Evolutionary conservation across 176 grass and related monocot genomes (phyloP).

Genomic region (Carex pumila): DNA sequence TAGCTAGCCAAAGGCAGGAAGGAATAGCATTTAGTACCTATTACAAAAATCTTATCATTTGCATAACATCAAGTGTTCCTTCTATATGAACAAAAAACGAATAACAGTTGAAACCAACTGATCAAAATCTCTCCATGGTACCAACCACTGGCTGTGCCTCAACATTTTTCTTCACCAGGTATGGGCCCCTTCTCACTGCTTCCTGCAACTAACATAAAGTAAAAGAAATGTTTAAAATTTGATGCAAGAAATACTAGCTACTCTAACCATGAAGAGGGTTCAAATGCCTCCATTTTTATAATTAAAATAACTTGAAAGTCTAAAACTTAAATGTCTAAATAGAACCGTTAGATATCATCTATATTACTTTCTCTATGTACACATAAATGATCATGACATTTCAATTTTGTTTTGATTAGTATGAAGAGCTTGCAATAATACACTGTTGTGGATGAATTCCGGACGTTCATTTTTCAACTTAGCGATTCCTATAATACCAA

Average conservation of each 20-base stretch:
- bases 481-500: too few species aligned
- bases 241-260: not conserved
- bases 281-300: too few species aligned
- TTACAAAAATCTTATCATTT: not conserved
- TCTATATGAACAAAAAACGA: not conserved
- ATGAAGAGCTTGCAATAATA: too few species aligned
- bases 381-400: too few species aligned
- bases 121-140: slow-evolving; percentile 67
- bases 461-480: too few species aligned
- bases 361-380: too few species aligned
- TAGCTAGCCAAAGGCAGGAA: not conserved
- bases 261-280: not conserved
- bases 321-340: too few species aligned
- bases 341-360: too few species aligned
- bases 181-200: slow-evolving; percentile 74
- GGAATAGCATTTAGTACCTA: not conserved
- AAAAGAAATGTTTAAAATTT: not conserved
- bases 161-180: slow-evolving; percentile 40
- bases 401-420: too few species aligned
- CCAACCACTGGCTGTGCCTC: slow-evolving; percentile 54
- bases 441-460: too few species aligned
- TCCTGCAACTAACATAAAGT: slow-evolving; percentile 53
- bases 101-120: not conserved
- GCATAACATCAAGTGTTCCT: not conserved
- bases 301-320: too few species aligned